Conservation (phyloP, 2,329 filamentous ascomycete species). For the Hymenotorrendiella dingleyae region DNA sequence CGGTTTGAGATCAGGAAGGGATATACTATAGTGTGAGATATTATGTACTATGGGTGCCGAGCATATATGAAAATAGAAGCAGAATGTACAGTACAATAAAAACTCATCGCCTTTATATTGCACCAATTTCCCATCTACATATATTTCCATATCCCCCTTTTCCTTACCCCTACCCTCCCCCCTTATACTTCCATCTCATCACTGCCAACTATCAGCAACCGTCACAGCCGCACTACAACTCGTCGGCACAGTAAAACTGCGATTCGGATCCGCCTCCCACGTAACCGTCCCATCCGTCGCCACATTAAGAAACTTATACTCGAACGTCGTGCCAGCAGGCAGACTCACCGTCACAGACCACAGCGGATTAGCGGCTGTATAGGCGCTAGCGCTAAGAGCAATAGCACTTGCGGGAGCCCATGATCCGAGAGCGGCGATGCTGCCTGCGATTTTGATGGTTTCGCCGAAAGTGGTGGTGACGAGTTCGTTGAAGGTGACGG, state of each 20-base stretch:
- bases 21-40: too few relatives aligned
- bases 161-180: too few relatives aligned
- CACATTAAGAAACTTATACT: slow-evolving; percentile 66
- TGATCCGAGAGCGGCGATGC: slow-evolving; percentile 50
- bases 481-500: slow-evolving; percentile 56
- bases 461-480: slow-evolving; percentile 55
- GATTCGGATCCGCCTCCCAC: slow-evolving; percentile 55
- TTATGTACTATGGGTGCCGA: too few relatives aligned
- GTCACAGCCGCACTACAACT: slow-evolving; percentile 20
- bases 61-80: too few relatives aligned
- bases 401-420: slow-evolving; percentile 54
- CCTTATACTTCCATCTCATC: too few relatives aligned
- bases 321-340: slow-evolving; percentile 46
- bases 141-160: too few relatives aligned
- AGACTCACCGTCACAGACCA: slow-evolving; percentile 56
- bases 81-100: too few relatives aligned
- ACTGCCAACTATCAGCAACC: slow-evolving; percentile 23
- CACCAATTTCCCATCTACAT: too few relatives aligned
- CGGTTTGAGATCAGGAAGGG: too few relatives aligned
- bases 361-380: slow-evolving; percentile 52
- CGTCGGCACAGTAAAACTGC: slow-evolving; percentile 23
- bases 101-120: too few relatives aligned
- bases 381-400: slow-evolving; percentile 50
- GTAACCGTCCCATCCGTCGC: slow-evolving; percentile 45
- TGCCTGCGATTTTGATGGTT: slow-evolving; percentile 60